Evolutionary conservation across 2,329 filamentous ascomycete species (phyloP), one percentile per base, ranked within the genome.

Genomic region (Clonostachys rosea): DNA sequence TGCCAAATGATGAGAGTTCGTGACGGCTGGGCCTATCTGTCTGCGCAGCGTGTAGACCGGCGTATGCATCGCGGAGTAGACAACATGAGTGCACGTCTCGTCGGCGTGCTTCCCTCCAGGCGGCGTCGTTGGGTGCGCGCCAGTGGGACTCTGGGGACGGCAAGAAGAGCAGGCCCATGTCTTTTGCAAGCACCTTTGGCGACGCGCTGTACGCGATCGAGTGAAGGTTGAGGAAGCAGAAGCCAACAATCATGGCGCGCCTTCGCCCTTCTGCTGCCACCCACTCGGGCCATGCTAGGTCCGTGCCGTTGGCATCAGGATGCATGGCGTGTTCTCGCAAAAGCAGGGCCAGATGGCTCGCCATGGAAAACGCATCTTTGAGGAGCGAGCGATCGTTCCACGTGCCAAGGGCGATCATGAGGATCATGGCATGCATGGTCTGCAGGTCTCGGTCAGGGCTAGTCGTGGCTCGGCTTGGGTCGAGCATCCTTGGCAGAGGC

Each of bases 171-270:
- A 39, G 5, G 44, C 76, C 73, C n/a, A 83, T 61, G 54, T 83
- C 79, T 0, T 78, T 78, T 4, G 78, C 83, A 14, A 83, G 62
- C 3, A 83, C 59, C n/a, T 78, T 55, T 12, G 78, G 80, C 1
- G 78, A 77, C 59, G 78, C 79, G 52, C 83, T 79, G 56, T 83
- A 84, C 0, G 78, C 77, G 46, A 81, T 78, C 53, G 78, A 82
- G 59, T 78, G 81, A 3, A 84, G 63, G 51, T 83, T 83, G 55
- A 83, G 83, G 58, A 83, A 82, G 55, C 77, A 81, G 56, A 78
- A 84, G 1, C 78, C 74, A 33, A 83, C 73, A 1, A 83, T 71
- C 49, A 82, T 83, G 1, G 80, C 83, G 12, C 81, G 70, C n/a
- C 75, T 78, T 13, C 70, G 73, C 2, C 73, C 72, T 58, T 84